Evolutionary conservation across 129 eudicot species (phyloP).

Genomic region (Flaveria trinervia): DNA sequence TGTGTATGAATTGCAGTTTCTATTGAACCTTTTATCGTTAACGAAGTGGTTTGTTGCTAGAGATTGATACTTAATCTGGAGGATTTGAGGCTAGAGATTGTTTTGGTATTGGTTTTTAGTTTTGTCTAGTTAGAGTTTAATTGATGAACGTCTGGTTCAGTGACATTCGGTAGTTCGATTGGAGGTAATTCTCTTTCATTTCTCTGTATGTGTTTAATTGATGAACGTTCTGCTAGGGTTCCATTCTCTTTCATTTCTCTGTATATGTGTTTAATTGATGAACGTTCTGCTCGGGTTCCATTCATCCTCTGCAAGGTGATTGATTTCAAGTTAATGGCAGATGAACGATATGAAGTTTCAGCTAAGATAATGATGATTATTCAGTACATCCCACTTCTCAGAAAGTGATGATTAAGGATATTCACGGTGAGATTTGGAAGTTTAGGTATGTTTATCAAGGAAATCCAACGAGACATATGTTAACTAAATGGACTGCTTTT

Average conservation of each 20-base stretch:
- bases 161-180: neutral
- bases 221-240: neutral
- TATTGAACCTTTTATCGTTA: neutral
- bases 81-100: constrained; percentile 18
- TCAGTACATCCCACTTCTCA: constrained; percentile 74
- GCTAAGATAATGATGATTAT: constrained; percentile 64
- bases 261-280: neutral
- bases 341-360: constrained; percentile 72
- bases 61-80: neutral
- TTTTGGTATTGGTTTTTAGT: neutral
- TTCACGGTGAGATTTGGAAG: constrained; percentile 76
- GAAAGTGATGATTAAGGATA: constrained; percentile 64
- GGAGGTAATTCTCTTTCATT: constrained; percentile 18
- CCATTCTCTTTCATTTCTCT: constrained; percentile 1
- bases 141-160: neutral
- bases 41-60: neutral
- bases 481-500: constrained; percentile 83
- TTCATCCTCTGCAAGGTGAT: constrained; percentile 56
- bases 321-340: constrained; percentile 65
- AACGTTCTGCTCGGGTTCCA: constrained; percentile 45
- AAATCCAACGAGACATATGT: constrained; percentile 71
- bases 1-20: constrained; percentile 23
- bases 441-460: constrained; percentile 76
- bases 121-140: constrained; percentile 18
- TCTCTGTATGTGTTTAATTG: constrained; percentile 17